Evolutionary conservation across 768 basidiomycete species (phyloP).

Genomic region (Gelatoporia subvermispora): DNA sequence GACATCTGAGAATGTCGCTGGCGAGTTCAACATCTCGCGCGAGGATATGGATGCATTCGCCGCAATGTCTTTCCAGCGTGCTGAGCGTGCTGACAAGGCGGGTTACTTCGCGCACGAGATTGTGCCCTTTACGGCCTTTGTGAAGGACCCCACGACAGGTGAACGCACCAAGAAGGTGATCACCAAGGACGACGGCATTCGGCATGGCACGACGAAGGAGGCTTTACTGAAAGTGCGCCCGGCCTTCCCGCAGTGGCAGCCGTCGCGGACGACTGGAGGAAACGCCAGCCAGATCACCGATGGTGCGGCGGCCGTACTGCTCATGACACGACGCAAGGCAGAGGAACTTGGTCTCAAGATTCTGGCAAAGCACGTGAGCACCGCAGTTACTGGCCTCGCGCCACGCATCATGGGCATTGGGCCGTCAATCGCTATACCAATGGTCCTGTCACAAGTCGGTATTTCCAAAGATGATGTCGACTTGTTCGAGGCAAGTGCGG

Average conservation of each 20-base stretch:
- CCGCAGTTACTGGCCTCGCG: slow-evolving; percentile 64
- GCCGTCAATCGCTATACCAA: slow-evolving; percentile 79
- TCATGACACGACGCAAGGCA: slow-evolving; percentile 80
- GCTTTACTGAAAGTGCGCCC: slow-evolving; percentile 56
- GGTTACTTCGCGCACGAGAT: slow-evolving; percentile 69
- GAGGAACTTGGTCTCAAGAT: slow-evolving; percentile 68
- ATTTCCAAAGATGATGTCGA: slow-evolving; percentile 68
- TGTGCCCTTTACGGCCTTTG: slow-evolving; percentile 66
- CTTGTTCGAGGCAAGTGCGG: slow-evolving; percentile 59
- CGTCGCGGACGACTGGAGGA: slow-evolving; percentile 70
- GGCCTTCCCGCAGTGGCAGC: slow-evolving; percentile 84
- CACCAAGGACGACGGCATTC: slow-evolving; percentile 72
- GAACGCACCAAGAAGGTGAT: slow-evolving; percentile 49
- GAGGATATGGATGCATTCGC: slow-evolving; percentile 75
- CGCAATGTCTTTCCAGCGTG: slow-evolving; percentile 71
- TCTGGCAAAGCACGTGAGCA: slow-evolving; percentile 76
- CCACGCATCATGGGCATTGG: slow-evolving; percentile 90
- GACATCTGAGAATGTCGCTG: slow-evolving; percentile 84
- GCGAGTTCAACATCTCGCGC: slow-evolving; percentile 65
- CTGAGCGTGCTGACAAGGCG: slow-evolving; percentile 65
- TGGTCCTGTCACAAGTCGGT: slow-evolving; percentile 63
- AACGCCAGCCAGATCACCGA: slow-evolving; percentile 86
- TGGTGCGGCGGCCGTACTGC: slow-evolving; percentile 73
- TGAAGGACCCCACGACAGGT: slow-evolving; percentile 52
- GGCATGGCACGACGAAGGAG: slow-evolving; percentile 68